phyloP scores from a whole-genome alignment of 768 basidiomycete species.

The Nidula microcarpa region DNA sequence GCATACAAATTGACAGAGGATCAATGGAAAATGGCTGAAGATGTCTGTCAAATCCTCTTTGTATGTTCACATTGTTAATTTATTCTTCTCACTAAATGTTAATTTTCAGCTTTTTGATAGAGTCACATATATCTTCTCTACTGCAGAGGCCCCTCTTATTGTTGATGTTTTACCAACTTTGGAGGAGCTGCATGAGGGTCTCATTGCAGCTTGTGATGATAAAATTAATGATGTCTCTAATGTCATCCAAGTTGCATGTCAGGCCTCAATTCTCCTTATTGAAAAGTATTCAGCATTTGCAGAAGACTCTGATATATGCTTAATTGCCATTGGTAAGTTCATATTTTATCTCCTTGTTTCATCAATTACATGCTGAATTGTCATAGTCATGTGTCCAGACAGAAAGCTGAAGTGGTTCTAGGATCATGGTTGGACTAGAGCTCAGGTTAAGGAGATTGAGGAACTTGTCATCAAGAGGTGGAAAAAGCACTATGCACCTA shows the following conservation, averaged over 20 bases:
- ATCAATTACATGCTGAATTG: neutral
- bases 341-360: neutral
- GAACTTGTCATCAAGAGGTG: neutral
- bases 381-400: conserved; percentile 6
- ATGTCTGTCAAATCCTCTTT: neutral
- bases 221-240: neutral
- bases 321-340: neutral
- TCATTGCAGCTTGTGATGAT: neutral
- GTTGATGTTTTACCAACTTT: neutral
- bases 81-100: neutral
- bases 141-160: neutral
- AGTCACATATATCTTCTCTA: neutral
- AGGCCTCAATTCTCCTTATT: neutral
- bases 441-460: neutral
- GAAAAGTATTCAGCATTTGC: neutral
- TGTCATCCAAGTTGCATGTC: neutral
- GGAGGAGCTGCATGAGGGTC: neutral
- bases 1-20: neutral
- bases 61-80: neutral
- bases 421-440: conserved; percentile 2
- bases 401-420: no score
- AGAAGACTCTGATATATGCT: no score
- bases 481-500: neutral
- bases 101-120: neutral
- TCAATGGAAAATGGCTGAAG: neutral